Base-by-base conservation (phyloP, 805 yeast genomes). In the Candida chilensis region DNA sequence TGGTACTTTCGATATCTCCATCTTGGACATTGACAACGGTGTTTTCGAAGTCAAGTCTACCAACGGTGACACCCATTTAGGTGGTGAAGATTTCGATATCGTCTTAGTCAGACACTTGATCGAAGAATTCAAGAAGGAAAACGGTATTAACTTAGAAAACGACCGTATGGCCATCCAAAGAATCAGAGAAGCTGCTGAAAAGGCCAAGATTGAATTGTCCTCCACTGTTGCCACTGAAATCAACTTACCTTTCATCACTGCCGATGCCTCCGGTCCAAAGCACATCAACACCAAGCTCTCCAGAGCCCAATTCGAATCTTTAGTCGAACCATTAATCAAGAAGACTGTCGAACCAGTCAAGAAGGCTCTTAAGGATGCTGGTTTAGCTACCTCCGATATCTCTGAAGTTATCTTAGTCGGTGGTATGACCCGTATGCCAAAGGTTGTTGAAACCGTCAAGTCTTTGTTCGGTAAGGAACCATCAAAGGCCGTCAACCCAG, bases 1-100 rank as follows among this genome's bases (percentile, higher is more conserved):
- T 63, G 96, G 96, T 78, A 87, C 96, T 51, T 87, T 87, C 59
- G 96, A 87, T 81, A 81, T 87, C 64, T 87, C 96, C 48, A 84
- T 87, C 57, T 74, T 87, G 55, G 96, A 88, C 71, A 88, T 87
- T 50, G 95, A 88, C 67, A 86, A 87, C 56, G 96, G 96, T 73
- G 96, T 87, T 44, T 87, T 87, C 51, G 96, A 87, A 73, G 96
- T 87, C 59, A 87, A 87, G 70, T 85, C 96, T 39, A 87, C 96
- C 54, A 88, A 88, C 65, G 96, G 94, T 78, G 92, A 83, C 66
- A 83, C 94, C 44, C 94, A 83, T 65, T 67, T 83, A 54, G 94
- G 94, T 67, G 94, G 94, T 70, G 94, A 83, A 67, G 94, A 83
- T 64, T 83, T 83, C 58, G 94, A 83, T 63, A 88, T 87, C 52